phyloP scores from a whole-genome alignment of 1,284 basidiomycete genomes.

The Puccinia polysora region DNA sequence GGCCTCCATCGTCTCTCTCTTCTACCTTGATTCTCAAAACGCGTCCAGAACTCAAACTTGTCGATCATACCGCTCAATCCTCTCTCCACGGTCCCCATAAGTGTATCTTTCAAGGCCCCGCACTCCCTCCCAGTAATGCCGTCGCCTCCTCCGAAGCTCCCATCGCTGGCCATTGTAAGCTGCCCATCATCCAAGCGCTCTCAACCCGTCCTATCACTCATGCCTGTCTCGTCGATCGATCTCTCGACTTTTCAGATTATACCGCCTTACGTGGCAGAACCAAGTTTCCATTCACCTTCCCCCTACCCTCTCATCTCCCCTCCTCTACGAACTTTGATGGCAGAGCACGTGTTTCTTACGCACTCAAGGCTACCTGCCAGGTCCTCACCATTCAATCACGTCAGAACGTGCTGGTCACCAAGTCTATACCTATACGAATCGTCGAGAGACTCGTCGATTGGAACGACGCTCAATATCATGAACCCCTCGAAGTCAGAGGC shows the following conservation, averaged over 20 bases:
- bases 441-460: conserved; percentile 44
- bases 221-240: background rate
- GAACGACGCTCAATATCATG: conserved; percentile 18
- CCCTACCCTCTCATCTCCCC: conserved; percentile 46
- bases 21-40: background rate
- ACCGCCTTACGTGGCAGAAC: conserved; percentile 50
- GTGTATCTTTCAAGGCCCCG: conserved; percentile 48
- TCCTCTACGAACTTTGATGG: conserved; percentile 48
- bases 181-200: background rate
- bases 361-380: conserved; percentile 47
- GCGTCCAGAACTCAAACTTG: conserved; percentile 48
- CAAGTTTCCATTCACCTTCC: conserved; percentile 49
- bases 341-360: conserved; percentile 48
- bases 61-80: conserved; percentile 49
- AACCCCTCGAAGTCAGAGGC: conserved; percentile 47
- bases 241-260: conserved; percentile 45
- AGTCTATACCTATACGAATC: conserved; percentile 44
- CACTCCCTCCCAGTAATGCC: conserved; percentile 50
- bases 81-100: conserved; percentile 47
- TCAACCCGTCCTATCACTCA: background rate
- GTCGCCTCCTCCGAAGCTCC: conserved; percentile 44
- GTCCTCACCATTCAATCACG: conserved; percentile 44
- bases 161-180: conserved; percentile 40
- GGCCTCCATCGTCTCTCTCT: background rate
- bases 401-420: conserved; percentile 40